A percentile compares a stretch with the other conserved stretches of the same genome.
These are phyloP conservation scores for Pichia sporocuriosa DNA, from an alignment of 805 yeast genomes.

Conservation along the genomic window DNA sequence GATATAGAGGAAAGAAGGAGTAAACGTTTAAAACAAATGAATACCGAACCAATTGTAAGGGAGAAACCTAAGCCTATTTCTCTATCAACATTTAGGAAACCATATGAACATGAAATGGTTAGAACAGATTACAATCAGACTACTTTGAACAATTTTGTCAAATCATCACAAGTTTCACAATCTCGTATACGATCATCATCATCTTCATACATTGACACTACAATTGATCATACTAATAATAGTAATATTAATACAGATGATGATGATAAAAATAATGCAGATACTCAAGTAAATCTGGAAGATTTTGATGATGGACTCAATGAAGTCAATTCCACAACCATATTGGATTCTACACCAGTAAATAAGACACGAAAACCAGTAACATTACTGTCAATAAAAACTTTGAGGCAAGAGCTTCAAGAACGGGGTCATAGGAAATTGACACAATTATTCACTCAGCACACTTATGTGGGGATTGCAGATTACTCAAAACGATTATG, in stretches of 20 bases:
- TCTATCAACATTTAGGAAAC: slow-evolving; percentile 30
- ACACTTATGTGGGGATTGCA: slow-evolving; percentile 75
- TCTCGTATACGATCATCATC: not conserved
- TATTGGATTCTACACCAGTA: slow-evolving; percentile 2
- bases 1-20: slow-evolving; percentile 5
- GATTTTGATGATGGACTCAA: too few species aligned
- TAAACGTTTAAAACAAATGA: slow-evolving; percentile 4
- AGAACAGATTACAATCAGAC: slow-evolving; percentile 66
- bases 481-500: slow-evolving; percentile 64
- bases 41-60: not conserved
- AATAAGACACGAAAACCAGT: slow-evolving; percentile 8
- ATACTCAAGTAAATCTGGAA: not conserved
- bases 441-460: slow-evolving; percentile 61
- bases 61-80: slow-evolving; percentile 5
- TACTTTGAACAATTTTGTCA: slow-evolving; percentile 37
- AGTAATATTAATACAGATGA: not conserved
- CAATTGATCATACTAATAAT: too few species aligned
- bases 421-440: slow-evolving; percentile 41
- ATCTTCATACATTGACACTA: not conserved
- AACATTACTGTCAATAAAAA: slow-evolving; percentile 29
- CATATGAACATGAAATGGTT: slow-evolving; percentile 57
- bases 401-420: slow-evolving; percentile 47
- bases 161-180: slow-evolving; percentile 3
- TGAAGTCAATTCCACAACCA: not conserved
- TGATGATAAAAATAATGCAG: not conserved